A percentile compares a stretch with the other conserved stretches of the same genome.
These are phyloP conservation scores for Penicillium maclennaniae DNA, from an alignment of 495 filamentous ascomycete genomes.

Conservation along the genomic window DNA sequence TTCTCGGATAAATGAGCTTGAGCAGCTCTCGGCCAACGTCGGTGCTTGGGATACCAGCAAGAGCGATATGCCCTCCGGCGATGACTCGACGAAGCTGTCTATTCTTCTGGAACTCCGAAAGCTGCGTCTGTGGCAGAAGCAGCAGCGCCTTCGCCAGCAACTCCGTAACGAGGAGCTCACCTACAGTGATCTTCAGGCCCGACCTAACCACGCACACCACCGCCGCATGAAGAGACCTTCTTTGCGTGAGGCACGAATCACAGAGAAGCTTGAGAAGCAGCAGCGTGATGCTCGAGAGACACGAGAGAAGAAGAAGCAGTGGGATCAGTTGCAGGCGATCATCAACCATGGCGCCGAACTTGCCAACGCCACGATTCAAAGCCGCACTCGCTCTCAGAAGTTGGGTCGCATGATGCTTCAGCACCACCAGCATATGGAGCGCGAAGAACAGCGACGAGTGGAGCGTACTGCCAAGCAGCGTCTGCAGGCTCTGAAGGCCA, in stretches of 20 bases:
- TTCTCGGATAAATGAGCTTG: slow-evolving; percentile 76
- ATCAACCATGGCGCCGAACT: slow-evolving; percentile 67
- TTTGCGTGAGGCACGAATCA: slow-evolving; percentile 91
- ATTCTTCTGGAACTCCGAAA: neutral
- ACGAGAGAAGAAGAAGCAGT: slow-evolving; percentile 93
- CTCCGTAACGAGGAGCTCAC: slow-evolving; percentile 86
- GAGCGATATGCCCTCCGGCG: slow-evolving; percentile 62
- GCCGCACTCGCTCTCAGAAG: slow-evolving; percentile 71
- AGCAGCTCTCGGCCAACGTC: slow-evolving; percentile 74
- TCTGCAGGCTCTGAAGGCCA: slow-evolving; percentile 96
- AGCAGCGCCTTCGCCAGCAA: slow-evolving; percentile 76
- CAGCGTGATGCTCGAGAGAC: slow-evolving; percentile 92
- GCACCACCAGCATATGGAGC: slow-evolving; percentile 94
- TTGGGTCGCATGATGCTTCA: slow-evolving; percentile 79
- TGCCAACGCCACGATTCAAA: slow-evolving; percentile 46
- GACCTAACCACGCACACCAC: slow-evolving; percentile 74
- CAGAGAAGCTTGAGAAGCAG: slow-evolving; percentile 97
- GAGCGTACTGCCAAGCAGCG: slow-evolving; percentile 97
- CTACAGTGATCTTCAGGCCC: slow-evolving; percentile 51
- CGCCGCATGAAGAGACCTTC: slow-evolving; percentile 95
- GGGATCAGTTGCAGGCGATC: slow-evolving; percentile 76
- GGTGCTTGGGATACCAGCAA: slow-evolving; percentile 76
- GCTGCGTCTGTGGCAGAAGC: slow-evolving; percentile 74
- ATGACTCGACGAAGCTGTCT: slow-evolving; percentile 73
- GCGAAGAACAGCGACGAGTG: slow-evolving; percentile 96